Percentiles rank a stretch among this genome's conserved stretches.
phyloP scores from a whole-genome alignment of 768 basidiomycete genomes.

The Crassisporium funariophilum region DNA sequence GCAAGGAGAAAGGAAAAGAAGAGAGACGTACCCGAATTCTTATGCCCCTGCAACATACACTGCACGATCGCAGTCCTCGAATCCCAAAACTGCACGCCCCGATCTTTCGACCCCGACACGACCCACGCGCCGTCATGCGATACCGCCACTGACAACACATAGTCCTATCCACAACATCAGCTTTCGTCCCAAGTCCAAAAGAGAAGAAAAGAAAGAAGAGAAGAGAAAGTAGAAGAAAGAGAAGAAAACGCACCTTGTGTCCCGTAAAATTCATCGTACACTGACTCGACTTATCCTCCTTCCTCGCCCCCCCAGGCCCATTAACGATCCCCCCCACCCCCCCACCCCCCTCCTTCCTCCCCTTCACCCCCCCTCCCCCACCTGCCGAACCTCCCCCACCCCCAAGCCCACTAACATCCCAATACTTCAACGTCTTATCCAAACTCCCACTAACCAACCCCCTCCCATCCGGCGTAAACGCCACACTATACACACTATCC shows the following conservation, averaged over 20 bases:
- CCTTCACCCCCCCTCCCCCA: conserved; percentile 30
- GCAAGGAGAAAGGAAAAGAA: neutral
- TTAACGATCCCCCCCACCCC: conserved; percentile 12
- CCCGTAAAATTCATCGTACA: conserved; percentile 88
- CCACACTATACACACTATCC: conserved; percentile 86
- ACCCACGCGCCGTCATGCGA: conserved; percentile 94
- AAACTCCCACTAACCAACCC: conserved; percentile 90
- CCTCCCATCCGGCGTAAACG: conserved; percentile 91
- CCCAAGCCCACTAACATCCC: conserved; percentile 82
- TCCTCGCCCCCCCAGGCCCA: conserved; percentile 35
- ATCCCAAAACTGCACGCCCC: conserved; percentile 95
- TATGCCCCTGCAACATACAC: conserved; percentile 84
- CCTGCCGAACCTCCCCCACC: conserved; percentile 27
- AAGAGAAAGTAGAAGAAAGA: neutral
- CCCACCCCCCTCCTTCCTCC: conserved; percentile 46
- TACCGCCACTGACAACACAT: conserved; percentile 63
- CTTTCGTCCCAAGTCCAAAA: too few species aligned
- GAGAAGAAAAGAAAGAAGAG: neutral
- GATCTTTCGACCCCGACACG: conserved; percentile 93
- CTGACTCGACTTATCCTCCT: conserved; percentile 49
- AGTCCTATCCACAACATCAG: too few species aligned
- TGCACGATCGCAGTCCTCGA: conserved; percentile 76
- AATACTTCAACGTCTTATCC: conserved; percentile 86
- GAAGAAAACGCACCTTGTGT: conserved; percentile 72
- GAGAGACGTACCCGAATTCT: conserved; percentile 42